Evolutionary conservation across 176 grass and related monocot species (phyloP).

Genomic region (Carex scoparia): DNA sequence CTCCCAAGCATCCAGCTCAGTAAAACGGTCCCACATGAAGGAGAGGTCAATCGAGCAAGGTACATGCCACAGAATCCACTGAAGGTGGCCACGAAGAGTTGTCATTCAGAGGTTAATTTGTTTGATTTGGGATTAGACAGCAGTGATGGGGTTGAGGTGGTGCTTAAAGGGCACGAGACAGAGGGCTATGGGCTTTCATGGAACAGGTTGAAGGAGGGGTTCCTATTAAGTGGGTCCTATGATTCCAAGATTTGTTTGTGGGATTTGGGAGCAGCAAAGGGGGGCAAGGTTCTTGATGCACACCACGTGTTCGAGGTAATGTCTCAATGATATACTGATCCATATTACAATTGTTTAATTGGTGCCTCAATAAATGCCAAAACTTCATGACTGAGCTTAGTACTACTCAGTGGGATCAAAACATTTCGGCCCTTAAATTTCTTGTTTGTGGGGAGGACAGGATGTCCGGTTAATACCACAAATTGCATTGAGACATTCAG

Average conservation of each 20-base stretch:
- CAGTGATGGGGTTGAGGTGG: conserved; percentile 39
- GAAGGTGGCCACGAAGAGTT: conserved; percentile 77
- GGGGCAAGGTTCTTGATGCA: conserved; percentile 46
- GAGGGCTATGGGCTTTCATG: conserved; percentile 93
- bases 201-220: conserved; percentile 66
- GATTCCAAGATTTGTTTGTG: conserved; percentile 93
- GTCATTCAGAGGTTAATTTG: conserved; percentile 63
- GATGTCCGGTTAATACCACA: not conserved
- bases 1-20: conserved; percentile 47
- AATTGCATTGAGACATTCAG: not conserved
- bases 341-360: not conserved
- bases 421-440: not conserved
- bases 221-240: conserved; percentile 79
- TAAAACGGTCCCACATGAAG: conserved; percentile 41
- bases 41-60: conserved; percentile 82
- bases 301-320: conserved; percentile 86
- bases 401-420: no score
- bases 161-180: conserved; percentile 60
- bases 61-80: conserved; percentile 70
- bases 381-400: not conserved
- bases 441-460: not conserved
- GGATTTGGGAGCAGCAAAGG: conserved; percentile 48
- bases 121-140: conserved; percentile 48
- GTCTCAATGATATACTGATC: not conserved
- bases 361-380: not conserved